These are phyloP conservation scores for Collybiopsis luxurians DNA, from an alignment of 768 basidiomycete species.

Conservation along the genomic window DNA sequence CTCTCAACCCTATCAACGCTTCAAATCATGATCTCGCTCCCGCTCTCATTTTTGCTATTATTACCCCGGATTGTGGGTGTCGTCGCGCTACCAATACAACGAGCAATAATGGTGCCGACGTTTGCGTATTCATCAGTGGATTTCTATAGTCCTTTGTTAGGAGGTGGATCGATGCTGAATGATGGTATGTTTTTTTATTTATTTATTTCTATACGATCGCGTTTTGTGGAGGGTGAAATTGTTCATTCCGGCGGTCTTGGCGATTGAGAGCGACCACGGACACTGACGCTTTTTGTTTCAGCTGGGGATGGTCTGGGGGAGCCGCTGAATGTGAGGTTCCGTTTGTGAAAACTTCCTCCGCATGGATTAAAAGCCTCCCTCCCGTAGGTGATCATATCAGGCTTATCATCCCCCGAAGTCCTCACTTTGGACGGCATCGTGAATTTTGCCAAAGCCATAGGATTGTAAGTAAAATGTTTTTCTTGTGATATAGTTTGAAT, in stretches of 20 bases:
- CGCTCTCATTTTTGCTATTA: neutral
- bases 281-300: neutral
- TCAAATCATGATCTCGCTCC: neutral
- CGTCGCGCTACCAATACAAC: neutral
- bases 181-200: constrained; percentile 29
- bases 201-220: neutral
- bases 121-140: constrained; percentile 15
- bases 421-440: constrained; percentile 54
- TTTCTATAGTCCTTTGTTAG: constrained; percentile 41
- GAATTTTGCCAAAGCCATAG: constrained; percentile 60
- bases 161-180: constrained; percentile 70
- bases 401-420: constrained; percentile 52
- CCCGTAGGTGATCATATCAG: constrained; percentile 60
- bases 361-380: neutral
- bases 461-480: constrained; percentile 43
- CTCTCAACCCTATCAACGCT: neutral
- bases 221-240: constrained; percentile 31
- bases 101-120: neutral
- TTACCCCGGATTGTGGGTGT: neutral
- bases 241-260: constrained; percentile 29
- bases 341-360: neutral
- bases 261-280: too few relatives aligned
- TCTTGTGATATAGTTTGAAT: neutral
- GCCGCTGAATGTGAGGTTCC: constrained; percentile 62
- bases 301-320: constrained; percentile 49